These are phyloP conservation scores for Fusarium sp. DNA, from an alignment of 2,329 filamentous ascomycete species.

Conservation along the genomic window DNA sequence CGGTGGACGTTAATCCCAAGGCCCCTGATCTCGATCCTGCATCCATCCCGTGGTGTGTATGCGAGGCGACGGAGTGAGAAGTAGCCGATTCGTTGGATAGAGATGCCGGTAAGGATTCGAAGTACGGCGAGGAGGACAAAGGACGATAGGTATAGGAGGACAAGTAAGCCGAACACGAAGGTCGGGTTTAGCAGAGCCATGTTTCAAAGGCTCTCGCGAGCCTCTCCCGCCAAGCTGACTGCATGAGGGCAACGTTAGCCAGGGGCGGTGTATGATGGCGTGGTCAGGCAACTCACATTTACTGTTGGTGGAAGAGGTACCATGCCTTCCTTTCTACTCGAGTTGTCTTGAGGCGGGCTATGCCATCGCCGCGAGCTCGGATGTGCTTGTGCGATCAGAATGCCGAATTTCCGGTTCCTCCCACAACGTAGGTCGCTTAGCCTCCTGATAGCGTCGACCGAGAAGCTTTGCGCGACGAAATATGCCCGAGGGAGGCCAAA, in stretches of 20 bases:
- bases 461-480: neutral
- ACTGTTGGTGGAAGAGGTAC: slow-evolving; percentile 39
- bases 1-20: slow-evolving; percentile 90
- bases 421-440: slow-evolving; percentile 21
- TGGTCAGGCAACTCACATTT: slow-evolving; percentile 41
- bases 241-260: slow-evolving; percentile 30
- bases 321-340: slow-evolving; percentile 43
- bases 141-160: slow-evolving; percentile 89
- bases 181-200: slow-evolving; percentile 80
- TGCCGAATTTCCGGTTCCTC: slow-evolving; percentile 39
- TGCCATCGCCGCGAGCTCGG: slow-evolving; percentile 41
- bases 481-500: neutral
- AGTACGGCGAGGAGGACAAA: slow-evolving; percentile 95
- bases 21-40: slow-evolving; percentile 89
- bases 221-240: slow-evolving; percentile 44
- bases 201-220: slow-evolving; percentile 39
- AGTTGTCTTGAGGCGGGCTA: slow-evolving; percentile 38
- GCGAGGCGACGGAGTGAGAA: slow-evolving; percentile 91
- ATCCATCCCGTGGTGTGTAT: slow-evolving; percentile 88
- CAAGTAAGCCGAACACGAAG: slow-evolving; percentile 86
- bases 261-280: slow-evolving; percentile 41
- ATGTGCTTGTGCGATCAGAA: slow-evolving; percentile 19
- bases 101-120: slow-evolving; percentile 91
- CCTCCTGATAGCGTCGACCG: slow-evolving; percentile 13
- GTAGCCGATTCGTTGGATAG: slow-evolving; percentile 94